Base-by-base conservation (phyloP, 2,329 filamentous ascomycete genomes). In the Macrophomina tecta region DNA sequence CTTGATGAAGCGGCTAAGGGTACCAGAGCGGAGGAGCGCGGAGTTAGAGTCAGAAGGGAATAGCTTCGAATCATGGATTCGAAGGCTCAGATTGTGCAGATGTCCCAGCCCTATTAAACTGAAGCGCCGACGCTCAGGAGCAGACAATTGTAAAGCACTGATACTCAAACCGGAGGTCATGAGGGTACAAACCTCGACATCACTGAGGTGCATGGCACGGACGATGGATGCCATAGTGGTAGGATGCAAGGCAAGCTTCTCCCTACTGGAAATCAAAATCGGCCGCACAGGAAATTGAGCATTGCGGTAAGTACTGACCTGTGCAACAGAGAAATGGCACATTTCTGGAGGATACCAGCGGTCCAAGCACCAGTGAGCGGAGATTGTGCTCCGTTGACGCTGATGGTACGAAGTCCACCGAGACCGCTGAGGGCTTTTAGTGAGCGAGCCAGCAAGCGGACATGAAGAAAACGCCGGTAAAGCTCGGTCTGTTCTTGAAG, bases 31-130 rank as follows among this genome's bases (percentile, higher is more conserved):
- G 7, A 62, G 46, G n/a, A 62, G 30, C 3, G 42, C 58, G 9
- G 45, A 38, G n/a, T 30, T 36, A 0, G 58, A 18, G 42, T 49
- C 42, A 2, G 45, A 49, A 18, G 58, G 58, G 18, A 49, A 62
- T 28, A n/a, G n/a, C 45, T 62, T 62, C 6, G 58, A 40, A 12
- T 62, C 58, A 8, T 49, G 18, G 6, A 62, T 32, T 32, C 58
- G 58, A 16, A 64, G 61, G 28, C 30, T 52, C 11, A 64, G 32
- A 36, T 53, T 52, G 48, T 64, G 61, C 16, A 64, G 61, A 12
- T 64, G 61, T 1, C 30, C 18, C 14, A 64, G 9, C 1, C 49
- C 45, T 3, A 64, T 8, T 18, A 53, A 8, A 23, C 7, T 11
- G 34, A 64, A 53, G 46, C 61, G 61, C 5, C 11, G 34, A 9